Evolutionary conservation across 805 yeast species (phyloP).

Genomic region (Candida yuanshanica): DNA sequence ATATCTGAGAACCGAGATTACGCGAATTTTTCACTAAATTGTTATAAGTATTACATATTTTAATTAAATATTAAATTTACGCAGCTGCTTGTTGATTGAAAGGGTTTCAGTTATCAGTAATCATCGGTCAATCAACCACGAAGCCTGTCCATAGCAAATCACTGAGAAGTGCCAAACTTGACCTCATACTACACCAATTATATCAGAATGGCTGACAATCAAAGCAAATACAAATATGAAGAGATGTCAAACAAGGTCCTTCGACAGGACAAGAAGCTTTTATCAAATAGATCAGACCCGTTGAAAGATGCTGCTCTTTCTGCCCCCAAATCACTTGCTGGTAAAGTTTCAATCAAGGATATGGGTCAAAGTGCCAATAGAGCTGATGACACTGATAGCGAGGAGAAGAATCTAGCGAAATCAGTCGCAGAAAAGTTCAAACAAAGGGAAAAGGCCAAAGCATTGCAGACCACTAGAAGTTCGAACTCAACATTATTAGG

Average conservation of each 20-base stretch:
- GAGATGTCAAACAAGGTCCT: conserved; percentile 77
- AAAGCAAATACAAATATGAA: conserved; percentile 46
- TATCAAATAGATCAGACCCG: conserved; percentile 36
- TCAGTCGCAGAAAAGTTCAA: conserved; percentile 15
- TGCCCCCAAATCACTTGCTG: conserved; percentile 68
- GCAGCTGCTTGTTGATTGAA: too few relatives aligned
- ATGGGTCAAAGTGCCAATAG: conserved; percentile 47
- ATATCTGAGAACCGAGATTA: too few relatives aligned
- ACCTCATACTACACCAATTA: too few relatives aligned
- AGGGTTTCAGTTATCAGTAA: too few relatives aligned
- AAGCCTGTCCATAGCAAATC: background rate
- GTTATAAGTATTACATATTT: too few relatives aligned
- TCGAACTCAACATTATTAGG: conserved; percentile 27
- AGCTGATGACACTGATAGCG: conserved; percentile 14
- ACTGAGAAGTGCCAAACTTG: background rate
- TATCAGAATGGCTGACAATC: conserved; percentile 21
- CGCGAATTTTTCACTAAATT: too few relatives aligned
- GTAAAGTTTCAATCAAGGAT: conserved; percentile 59
- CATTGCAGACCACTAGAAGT: conserved; percentile 6
- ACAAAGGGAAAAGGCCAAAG: conserved; percentile 13
- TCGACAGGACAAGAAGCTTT: conserved; percentile 47
- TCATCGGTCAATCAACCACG: background rate
- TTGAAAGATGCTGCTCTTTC: conserved; percentile 43
- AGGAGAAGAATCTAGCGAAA: conserved; percentile 16
- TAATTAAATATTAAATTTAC: too few relatives aligned